Percentiles rank a stretch among this genome's conserved stretches.
Evolutionary conservation across 139 green algal species (phyloP).

Genomic region (Bryopsis sp.): DNA sequence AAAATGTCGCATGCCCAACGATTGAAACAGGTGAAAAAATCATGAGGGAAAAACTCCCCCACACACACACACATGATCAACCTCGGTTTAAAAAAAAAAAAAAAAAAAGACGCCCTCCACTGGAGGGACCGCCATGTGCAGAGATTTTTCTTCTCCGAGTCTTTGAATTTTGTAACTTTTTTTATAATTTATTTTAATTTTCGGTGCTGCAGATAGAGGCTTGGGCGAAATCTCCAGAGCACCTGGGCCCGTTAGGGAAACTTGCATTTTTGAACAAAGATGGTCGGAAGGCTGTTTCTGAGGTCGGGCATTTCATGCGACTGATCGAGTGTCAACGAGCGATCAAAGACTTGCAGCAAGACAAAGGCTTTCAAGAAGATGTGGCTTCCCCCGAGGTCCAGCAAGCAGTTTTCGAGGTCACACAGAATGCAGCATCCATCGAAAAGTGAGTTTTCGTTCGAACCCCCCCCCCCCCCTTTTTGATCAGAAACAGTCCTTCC

Average conservation of each 20-base stretch:
- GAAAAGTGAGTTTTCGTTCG: not conserved
- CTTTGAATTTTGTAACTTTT: too few species aligned
- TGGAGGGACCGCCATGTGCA: too few species aligned
- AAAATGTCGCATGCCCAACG: not conserved
- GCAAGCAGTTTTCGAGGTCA: slow-evolving; percentile 7
- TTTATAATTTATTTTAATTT: not conserved
- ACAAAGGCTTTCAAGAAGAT: slow-evolving; percentile 17
- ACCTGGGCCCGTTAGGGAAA: too few species aligned
- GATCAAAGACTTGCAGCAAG: not conserved
- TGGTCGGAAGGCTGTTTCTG: slow-evolving; percentile 1
- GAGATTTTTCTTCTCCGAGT: too few species aligned
- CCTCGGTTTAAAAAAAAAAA: too few species aligned
- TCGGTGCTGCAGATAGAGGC: slow-evolving; percentile 3
- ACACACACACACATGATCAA: too few species aligned
- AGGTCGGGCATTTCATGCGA: slow-evolving; percentile 18
- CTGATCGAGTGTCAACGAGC: slow-evolving; percentile 14
- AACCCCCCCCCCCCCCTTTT: not conserved
- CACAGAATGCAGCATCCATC: slow-evolving; percentile 8
- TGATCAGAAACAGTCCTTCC: too few species aligned
- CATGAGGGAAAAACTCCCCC: too few species aligned
- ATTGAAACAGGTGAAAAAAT: slow-evolving; percentile 7
- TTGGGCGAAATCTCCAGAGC: slow-evolving; percentile 10
- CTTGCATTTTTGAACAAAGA: slow-evolving; percentile 9
- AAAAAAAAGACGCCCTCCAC: too few species aligned
- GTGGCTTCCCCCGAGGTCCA: not conserved